Evolutionary conservation across 2,329 filamentous ascomycete genomes (phyloP).

Genomic region (Fusarium nematophilum): DNA sequence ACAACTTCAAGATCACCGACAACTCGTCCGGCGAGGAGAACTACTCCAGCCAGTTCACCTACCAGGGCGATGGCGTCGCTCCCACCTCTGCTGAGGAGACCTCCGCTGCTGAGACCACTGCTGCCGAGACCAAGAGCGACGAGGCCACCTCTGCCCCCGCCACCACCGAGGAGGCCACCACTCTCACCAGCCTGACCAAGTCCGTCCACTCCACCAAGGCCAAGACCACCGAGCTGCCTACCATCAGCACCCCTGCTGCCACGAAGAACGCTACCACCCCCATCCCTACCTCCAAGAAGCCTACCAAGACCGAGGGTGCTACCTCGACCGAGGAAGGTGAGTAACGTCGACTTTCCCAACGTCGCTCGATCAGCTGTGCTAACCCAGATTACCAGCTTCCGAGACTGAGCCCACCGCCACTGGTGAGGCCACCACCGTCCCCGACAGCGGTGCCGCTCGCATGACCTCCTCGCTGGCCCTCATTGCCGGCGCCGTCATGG

Average conservation of each 20-base stretch:
- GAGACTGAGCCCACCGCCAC: constrained; percentile 14
- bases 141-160: constrained; percentile 12
- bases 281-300: constrained; percentile 1
- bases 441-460: constrained; percentile 46
- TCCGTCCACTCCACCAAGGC: constrained; percentile 14
- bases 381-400: constrained; percentile 6
- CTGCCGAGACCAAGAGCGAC: constrained; percentile 19
- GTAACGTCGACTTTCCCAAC: background rate
- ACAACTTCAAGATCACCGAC: constrained; percentile 51
- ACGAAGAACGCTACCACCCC: constrained; percentile 32
- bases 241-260: constrained; percentile 30
- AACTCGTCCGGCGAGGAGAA: too few relatives aligned
- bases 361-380: background rate
- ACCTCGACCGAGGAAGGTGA: constrained; percentile 16
- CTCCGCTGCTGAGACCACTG: constrained; percentile 19
- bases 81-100: constrained; percentile 17
- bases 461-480: constrained; percentile 49
- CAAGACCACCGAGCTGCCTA: constrained; percentile 19
- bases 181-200: constrained; percentile 36
- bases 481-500: constrained; percentile 49
- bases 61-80: constrained; percentile 40
- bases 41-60: constrained; percentile 48
- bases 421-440: constrained; percentile 39
- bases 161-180: constrained; percentile 31
- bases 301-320: constrained; percentile 25